Evolutionary conservation across 179 eudicot species (phyloP), one percentile per base, ranked within the genome.

Genomic region (Sideroxylon spinosum): DNA sequence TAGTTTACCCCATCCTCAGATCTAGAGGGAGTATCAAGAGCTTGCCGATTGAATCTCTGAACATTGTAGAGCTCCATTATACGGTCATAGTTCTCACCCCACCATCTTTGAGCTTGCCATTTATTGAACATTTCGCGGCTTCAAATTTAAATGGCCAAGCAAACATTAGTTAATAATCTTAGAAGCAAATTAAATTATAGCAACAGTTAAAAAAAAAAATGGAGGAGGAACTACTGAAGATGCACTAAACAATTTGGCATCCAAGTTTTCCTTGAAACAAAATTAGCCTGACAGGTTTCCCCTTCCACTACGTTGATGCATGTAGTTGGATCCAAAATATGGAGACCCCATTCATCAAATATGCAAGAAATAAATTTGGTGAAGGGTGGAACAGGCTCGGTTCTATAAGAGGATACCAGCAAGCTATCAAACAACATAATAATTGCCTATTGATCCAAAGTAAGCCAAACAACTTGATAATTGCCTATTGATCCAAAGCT

Each of bases 61-160:
- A 95, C 98, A 75, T 95, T 93, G 80, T 95, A 95, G 55, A 95
- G 94, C 87, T 95, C 99, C 99, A 92, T 93, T 26, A 95, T 92
- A 75, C 99, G 78, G 68, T 95, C 99, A 61, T 83, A 95, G 77
- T 93, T 95, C 73, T 95, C 99, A 22, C 98, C 99, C 99, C 99
- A 95, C 99, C 99, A 95, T 81, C 91, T 82, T 80, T 93, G 98
- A 79, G 99, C 99, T 90, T 95, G 92, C 95, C 94, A 95, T 88
- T 95, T 95, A 78, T 95, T 86, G 78, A 88, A 95, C 95, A 90
- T 83, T 56, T 95, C 99, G 19, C 99, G 98, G 89, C 99, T 95
- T 76, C 83, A 87, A 9, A 80, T 19, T 37, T 29, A 78, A 68
- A 25, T 17, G 52, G 48, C 29, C 25, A 62, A 82, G 48, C 49